A percentile compares a stretch with the other conserved stretches of the same genome.
phyloP scores from a whole-genome alignment of 2,329 filamentous ascomycete genomes.

The Fusarium bulbicola region DNA sequence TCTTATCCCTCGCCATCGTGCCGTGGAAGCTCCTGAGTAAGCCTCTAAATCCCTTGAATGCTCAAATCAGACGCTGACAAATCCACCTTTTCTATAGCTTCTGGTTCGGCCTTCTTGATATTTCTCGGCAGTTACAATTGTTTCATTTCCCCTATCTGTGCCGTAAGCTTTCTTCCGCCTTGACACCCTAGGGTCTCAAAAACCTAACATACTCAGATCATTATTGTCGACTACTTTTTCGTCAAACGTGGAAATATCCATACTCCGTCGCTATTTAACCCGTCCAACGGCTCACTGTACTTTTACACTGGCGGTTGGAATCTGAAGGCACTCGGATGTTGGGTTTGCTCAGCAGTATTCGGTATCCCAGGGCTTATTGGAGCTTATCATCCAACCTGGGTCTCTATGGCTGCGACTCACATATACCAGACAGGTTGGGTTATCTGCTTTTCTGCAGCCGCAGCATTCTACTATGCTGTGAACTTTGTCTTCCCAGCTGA shows the following conservation, averaged over 20 bases:
- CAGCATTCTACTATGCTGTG: background rate
- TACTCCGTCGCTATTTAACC: background rate
- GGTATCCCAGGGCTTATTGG: background rate
- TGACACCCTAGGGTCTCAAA: background rate
- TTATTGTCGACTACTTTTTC: background rate
- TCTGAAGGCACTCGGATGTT: background rate
- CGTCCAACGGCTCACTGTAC: background rate
- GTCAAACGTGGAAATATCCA: background rate
- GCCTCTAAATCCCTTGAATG: background rate
- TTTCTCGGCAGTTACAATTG: background rate
- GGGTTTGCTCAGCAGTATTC: background rate
- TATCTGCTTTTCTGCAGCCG: background rate
- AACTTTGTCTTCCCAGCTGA: background rate
- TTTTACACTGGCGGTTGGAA: background rate
- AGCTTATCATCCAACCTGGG: background rate
- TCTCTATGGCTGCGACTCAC: background rate
- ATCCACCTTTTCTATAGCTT: background rate
- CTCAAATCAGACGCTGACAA: background rate
- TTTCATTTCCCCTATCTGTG: background rate
- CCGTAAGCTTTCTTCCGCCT: background rate
- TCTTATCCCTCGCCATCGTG: background rate
- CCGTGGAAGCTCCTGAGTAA: background rate
- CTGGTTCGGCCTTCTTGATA: background rate
- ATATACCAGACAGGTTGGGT: background rate
- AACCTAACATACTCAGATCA: background rate